These are phyloP conservation scores for Aspergillus wentii DNA, from an alignment of 495 filamentous ascomycete genomes.

Conservation along the genomic window DNA sequence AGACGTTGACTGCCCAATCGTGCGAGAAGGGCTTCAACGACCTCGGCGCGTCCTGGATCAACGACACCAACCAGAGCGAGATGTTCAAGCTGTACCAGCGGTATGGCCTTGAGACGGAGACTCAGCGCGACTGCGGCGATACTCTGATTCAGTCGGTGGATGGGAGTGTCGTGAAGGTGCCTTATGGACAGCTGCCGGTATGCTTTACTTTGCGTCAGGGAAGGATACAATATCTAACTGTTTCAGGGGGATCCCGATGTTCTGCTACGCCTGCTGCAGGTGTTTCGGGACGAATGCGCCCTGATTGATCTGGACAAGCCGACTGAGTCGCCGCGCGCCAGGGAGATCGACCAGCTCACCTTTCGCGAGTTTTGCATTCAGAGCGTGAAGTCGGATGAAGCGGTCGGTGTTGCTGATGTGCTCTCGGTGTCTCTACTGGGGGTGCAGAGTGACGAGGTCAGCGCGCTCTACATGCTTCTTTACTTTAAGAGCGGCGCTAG, in stretches of 20 bases:
- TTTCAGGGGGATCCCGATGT: no score
- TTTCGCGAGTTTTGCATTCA: conserved; percentile 2
- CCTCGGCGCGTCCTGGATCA: conserved; percentile 48
- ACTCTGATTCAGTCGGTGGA: conserved; percentile 20
- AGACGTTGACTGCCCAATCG: conserved; percentile 24
- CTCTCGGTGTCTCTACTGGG: conserved; percentile 31
- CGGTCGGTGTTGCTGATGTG: background rate
- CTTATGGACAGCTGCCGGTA: conserved; percentile 12
- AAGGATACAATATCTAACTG: no score
- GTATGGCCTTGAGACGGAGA: conserved; percentile 31
- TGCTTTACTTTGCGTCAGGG: background rate
- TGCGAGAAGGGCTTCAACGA: conserved; percentile 30
- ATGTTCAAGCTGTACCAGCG: conserved; percentile 27
- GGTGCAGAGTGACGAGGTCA: conserved; percentile 32
- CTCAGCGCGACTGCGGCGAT: conserved; percentile 29
- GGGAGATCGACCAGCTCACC: conserved; percentile 2
- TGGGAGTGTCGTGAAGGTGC: conserved; percentile 11
- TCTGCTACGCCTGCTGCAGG: no score
- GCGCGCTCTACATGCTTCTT: conserved; percentile 41
- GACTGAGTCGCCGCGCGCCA: conserved; percentile 1
- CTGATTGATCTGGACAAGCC: conserved; percentile 6
- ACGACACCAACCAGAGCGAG: conserved; percentile 40
- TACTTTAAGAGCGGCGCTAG: conserved; percentile 39
- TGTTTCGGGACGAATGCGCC: conserved; percentile 3
- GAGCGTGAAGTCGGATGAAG: conserved; percentile 1